Conservation (phyloP, 805 yeast species). For the Myxozyma vanderwaltii region DNA sequence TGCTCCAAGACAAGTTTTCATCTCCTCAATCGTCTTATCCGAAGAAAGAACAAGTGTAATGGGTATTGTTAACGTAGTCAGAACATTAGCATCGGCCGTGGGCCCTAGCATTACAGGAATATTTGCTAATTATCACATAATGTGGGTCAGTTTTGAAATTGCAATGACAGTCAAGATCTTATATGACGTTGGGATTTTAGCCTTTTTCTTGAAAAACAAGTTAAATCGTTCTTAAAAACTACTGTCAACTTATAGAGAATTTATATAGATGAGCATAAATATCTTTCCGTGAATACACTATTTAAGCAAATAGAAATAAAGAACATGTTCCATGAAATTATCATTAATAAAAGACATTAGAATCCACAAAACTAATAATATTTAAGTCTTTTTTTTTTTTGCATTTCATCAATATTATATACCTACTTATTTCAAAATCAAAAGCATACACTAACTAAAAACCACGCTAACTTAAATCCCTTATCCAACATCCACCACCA, state of each 20-base stretch:
- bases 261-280: too few species aligned
- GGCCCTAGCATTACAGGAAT: constrained; percentile 81
- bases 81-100: constrained; percentile 77
- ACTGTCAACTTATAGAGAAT: too few species aligned
- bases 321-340: too few species aligned
- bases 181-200: constrained; percentile 39
- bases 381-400: too few species aligned
- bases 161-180: constrained; percentile 41
- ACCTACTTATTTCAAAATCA: too few species aligned
- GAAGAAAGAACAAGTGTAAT: constrained; percentile 70
- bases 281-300: too few species aligned
- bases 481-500: not conserved
- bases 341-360: too few species aligned
- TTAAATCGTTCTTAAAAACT: constrained; percentile 3
- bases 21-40: constrained; percentile 65
- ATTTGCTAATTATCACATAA: constrained; percentile 52
- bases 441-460: too few species aligned
- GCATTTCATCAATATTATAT: too few species aligned
- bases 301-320: too few species aligned
- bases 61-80: constrained; percentile 83
- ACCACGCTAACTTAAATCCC: too few species aligned
- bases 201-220: constrained; percentile 10
- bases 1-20: constrained; percentile 79
- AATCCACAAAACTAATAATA: too few species aligned
- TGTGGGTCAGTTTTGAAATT: constrained; percentile 40